Evolutionary conservation across 2,329 filamentous ascomycete species (phyloP).

Genomic region (Sporothrix pallida): DNA sequence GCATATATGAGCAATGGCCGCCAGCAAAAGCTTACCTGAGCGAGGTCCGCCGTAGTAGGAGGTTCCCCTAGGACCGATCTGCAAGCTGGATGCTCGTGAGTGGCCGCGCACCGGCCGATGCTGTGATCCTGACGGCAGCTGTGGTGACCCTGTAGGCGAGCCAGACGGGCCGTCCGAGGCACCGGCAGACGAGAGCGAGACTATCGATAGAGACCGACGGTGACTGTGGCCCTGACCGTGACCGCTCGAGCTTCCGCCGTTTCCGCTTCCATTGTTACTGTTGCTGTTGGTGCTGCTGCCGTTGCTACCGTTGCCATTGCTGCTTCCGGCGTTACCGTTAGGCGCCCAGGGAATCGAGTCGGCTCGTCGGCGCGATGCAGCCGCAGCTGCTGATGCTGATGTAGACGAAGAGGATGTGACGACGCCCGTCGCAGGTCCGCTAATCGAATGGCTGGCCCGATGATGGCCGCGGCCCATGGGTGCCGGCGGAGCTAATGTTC

Average conservation of each 20-base stretch:
- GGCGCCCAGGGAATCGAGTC: slow-evolving; percentile 22
- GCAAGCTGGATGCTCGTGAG: slow-evolving; percentile 79
- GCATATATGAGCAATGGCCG: no score
- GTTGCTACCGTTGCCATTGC: slow-evolving; percentile 3
- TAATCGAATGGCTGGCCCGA: slow-evolving; percentile 37
- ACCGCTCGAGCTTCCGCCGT: slow-evolving; percentile 37
- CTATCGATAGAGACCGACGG: slow-evolving; percentile 79
- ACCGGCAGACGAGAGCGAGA: slow-evolving; percentile 70
- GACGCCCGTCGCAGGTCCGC: slow-evolving; percentile 32
- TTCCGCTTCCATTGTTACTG: not conserved
- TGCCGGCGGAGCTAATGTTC: slow-evolving; percentile 31
- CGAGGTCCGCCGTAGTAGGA: slow-evolving; percentile 52
- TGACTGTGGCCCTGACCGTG: slow-evolving; percentile 62
- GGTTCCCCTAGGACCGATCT: slow-evolving; percentile 64
- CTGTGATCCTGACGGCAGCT: slow-evolving; percentile 6
- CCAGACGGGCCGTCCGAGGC: slow-evolving; percentile 43
- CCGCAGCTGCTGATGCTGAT: not conserved
- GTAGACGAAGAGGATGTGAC: slow-evolving; percentile 15
- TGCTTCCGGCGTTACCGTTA: not conserved
- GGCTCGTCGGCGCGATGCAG: slow-evolving; percentile 20
- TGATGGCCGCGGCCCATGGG: slow-evolving; percentile 34
- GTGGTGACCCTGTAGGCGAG: slow-evolving; percentile 16
- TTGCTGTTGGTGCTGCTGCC: not conserved
- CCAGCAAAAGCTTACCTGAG: slow-evolving; percentile 42
- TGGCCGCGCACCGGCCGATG: slow-evolving; percentile 67